A percentile compares a stretch with the other conserved stretches of the same genome.
Conservation (phyloP, 768 basidiomycete genomes). For the Goffeauzyma gilvescens region DNA sequence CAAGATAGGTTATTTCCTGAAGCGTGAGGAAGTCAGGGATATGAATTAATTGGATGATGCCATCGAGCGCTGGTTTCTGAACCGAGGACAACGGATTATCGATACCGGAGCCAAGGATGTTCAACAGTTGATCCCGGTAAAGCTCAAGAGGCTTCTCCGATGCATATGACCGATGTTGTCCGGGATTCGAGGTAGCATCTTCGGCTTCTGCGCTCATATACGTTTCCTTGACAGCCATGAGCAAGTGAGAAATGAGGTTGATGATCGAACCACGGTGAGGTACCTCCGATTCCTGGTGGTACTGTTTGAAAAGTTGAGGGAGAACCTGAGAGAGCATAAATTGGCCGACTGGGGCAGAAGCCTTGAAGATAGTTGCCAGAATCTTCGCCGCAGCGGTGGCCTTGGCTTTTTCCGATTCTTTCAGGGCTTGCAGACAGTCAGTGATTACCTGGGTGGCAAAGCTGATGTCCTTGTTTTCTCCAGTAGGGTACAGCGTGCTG, state of each 20-base stretch:
- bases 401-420: slow-evolving; percentile 83
- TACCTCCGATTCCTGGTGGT: slow-evolving; percentile 39
- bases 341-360: slow-evolving; percentile 51
- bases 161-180: slow-evolving; percentile 1
- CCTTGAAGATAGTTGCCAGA: slow-evolving; percentile 55
- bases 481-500: slow-evolving; percentile 44
- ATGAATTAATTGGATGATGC: slow-evolving; percentile 47
- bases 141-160: slow-evolving; percentile 37
- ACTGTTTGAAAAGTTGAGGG: slow-evolving; percentile 58
- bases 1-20: slow-evolving; percentile 59
- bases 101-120: slow-evolving; percentile 6
- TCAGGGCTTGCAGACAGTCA: slow-evolving; percentile 59
- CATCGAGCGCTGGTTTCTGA: slow-evolving; percentile 45
- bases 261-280: slow-evolving; percentile 45
- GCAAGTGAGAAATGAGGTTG: slow-evolving; percentile 38
- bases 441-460: slow-evolving; percentile 46
- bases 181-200: too few relatives aligned
- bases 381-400: slow-evolving; percentile 73
- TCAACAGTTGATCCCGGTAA: slow-evolving; percentile 60
- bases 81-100: slow-evolving; percentile 33
- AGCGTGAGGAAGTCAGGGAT: slow-evolving; percentile 46
- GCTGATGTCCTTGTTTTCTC: slow-evolving; percentile 29
- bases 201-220: slow-evolving; percentile 21
- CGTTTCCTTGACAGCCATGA: slow-evolving; percentile 37
- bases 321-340: slow-evolving; percentile 51